phyloP scores from a whole-genome alignment of 345 rosid genomes.

The Eucalyptus cloeziana region DNA sequence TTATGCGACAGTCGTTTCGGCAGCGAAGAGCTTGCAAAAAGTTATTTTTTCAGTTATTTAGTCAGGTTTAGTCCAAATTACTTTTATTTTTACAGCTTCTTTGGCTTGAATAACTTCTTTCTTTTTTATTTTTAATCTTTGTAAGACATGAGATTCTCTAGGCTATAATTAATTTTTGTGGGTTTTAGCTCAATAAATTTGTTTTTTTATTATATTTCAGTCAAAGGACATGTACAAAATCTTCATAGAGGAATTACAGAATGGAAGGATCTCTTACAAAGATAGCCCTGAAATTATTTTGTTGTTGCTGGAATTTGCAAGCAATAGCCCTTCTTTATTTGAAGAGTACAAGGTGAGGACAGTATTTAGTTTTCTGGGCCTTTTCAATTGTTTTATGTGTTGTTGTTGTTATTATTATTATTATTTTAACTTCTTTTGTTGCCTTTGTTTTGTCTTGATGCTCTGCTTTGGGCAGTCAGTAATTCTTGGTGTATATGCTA shows the following conservation, averaged over 20 bases:
- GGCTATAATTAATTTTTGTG: neutral
- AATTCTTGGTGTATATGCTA: conserved; percentile 70
- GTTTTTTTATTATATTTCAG: conserved; percentile 28
- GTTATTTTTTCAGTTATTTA: conserved; percentile 57
- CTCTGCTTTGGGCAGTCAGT: conserved; percentile 39
- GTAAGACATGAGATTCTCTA: neutral
- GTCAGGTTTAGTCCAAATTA: conserved; percentile 37
- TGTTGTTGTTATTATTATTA: neutral
- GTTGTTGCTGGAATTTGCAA: conserved; percentile 64
- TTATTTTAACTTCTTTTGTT: neutral
- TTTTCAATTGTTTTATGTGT: neutral
- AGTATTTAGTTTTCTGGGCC: neutral
- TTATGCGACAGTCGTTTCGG: conserved; percentile 58
- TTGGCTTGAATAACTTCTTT: neutral
- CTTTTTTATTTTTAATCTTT: neutral
- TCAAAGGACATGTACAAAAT: conserved; percentile 46
- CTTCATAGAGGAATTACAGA: conserved; percentile 51
- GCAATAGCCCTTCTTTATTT: conserved; percentile 30
- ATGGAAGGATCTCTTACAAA: conserved; percentile 57
- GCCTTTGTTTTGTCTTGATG: neutral
- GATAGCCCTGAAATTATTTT: conserved; percentile 61
- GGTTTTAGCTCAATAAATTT: neutral
- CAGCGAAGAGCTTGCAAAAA: conserved; percentile 67
- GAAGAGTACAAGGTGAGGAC: conserved; percentile 54
- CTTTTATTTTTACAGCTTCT: neutral